Evolutionary conservation across 805 yeast species (phyloP), one percentile per base, ranked within the genome.

Genomic region (Starmera dryadoides): DNA sequence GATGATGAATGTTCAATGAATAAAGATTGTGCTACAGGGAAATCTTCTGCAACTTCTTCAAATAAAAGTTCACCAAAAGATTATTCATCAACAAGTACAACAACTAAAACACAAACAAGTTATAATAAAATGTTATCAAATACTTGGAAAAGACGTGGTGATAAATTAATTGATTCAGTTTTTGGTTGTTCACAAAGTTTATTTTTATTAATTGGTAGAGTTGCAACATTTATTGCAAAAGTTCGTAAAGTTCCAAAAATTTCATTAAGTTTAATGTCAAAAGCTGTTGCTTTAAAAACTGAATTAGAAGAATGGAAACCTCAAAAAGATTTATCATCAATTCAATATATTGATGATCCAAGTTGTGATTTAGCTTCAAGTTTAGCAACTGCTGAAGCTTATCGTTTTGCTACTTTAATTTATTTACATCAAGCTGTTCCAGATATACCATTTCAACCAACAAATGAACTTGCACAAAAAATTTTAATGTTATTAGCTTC

Each of bases 401-500:
- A 80, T 55, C 53, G 84, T 30, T 77, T 66, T 53, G 70, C 85
- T 1, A 66, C 83, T 0, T 53, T 81, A 30, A 50, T 80, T 17
- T 79, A 76, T 49, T 56, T 81, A 23, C 84, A 79, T 53, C 86
- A 81, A 50, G 81, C 85, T 1, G 84, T 81, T 4, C 86, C 87
- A 0, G 84, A 80, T 45, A 68, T 79, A 15, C 82, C 83, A 9
- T 71, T 77, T 8, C 53, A 63, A 30, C 56, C 75, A 8, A 71
- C 81, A 1, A 77, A 70, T 41, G 73, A 66, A 37, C 53, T 79
- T 25, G 81, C 86, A 0, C 79, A 75, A 47, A 76, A 76, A 46
- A 73, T 80, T 4, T 60, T 80, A 48, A 70, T 76, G 62, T 53
- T 77, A 20, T 49, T 81, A 33, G 84, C 83, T 1, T 73, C 83